A percentile compares a stretch with the other conserved stretches of the same genome.
Evolutionary conservation across 106 monocot genomes (phyloP).

Genomic region (Cymbidium sinense): DNA sequence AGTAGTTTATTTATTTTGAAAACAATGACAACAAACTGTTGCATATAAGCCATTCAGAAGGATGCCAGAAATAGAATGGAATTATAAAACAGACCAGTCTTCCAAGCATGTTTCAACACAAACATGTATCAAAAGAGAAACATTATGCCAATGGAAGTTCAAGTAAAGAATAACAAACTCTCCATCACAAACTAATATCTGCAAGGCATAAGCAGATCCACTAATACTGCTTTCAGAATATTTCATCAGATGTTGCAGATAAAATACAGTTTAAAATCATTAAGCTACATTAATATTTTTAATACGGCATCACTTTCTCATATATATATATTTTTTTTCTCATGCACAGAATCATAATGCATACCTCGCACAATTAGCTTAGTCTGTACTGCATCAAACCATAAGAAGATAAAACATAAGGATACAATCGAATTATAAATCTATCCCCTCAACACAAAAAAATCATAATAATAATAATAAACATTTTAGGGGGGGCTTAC

Average conservation of each 20-base stretch:
- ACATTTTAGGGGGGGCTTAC: slow-evolving; percentile 31
- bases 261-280: not conserved
- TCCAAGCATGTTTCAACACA: too few relatives aligned
- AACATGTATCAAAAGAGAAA: too few relatives aligned
- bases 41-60: too few relatives aligned
- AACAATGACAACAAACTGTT: too few relatives aligned
- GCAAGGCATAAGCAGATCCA: too few relatives aligned
- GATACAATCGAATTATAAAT: not conserved
- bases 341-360: not conserved
- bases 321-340: not conserved
- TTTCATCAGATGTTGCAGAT: too few relatives aligned
- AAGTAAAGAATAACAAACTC: not conserved
- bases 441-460: not conserved
- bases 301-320: not conserved
- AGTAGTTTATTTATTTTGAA: too few relatives aligned
- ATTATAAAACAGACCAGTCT: too few relatives aligned
- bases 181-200: not conserved
- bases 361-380: not conserved
- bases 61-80: too few relatives aligned
- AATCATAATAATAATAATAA: too few relatives aligned
- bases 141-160: too few relatives aligned
- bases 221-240: too few relatives aligned
- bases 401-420: not conserved
- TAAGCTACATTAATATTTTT: not conserved
- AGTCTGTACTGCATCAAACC: not conserved